These are phyloP conservation scores for Cnidoscolus chayamansa DNA, from an alignment of 441 rosid species.

Conservation along the genomic window DNA sequence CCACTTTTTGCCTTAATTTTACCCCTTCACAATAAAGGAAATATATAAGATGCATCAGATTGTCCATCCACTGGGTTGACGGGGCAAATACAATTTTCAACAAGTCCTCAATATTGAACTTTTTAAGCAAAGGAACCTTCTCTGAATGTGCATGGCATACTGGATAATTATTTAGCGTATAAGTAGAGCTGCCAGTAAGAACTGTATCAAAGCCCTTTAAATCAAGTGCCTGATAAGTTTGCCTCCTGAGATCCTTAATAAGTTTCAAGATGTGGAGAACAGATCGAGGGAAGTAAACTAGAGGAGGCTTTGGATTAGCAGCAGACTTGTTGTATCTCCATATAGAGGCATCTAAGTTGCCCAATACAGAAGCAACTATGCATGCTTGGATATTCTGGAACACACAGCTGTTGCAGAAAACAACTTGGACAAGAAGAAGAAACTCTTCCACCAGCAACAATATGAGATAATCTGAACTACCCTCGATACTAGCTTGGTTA, in stretches of 20 bases:
- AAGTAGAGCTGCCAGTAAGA: slow-evolving; percentile 33
- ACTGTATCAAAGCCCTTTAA: slow-evolving; percentile 49
- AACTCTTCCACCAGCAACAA: slow-evolving; percentile 81
- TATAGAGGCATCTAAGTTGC: slow-evolving; percentile 62
- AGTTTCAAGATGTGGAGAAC: slow-evolving; percentile 66
- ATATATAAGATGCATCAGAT: slow-evolving; percentile 64
- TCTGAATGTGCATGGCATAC: slow-evolving; percentile 52
- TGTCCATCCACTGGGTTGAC: slow-evolving; percentile 83
- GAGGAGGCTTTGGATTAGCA: slow-evolving; percentile 54
- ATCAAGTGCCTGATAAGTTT: slow-evolving; percentile 48
- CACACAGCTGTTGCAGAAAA: slow-evolving; percentile 61
- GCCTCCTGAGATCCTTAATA: slow-evolving; percentile 73
- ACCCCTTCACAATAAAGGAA: slow-evolving; percentile 87
- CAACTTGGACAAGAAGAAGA: slow-evolving; percentile 70
- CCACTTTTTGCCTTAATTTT: slow-evolving; percentile 72
- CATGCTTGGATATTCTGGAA: slow-evolving; percentile 76
- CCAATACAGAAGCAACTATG: slow-evolving; percentile 72
- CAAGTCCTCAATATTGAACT: slow-evolving; percentile 61
- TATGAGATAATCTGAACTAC: slow-evolving; percentile 72
- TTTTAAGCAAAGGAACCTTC: slow-evolving; percentile 69
- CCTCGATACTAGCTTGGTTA: slow-evolving; percentile 57
- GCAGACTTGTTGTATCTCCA: slow-evolving; percentile 74
- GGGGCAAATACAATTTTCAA: slow-evolving; percentile 69
- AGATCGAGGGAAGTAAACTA: slow-evolving; percentile 78
- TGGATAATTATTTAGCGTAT: slow-evolving; percentile 39